Percentiles rank a stretch among this genome's conserved stretches.
Evolutionary conservation across 148 eudicot species (phyloP).

Genomic region (Euryodendron excelsum): DNA sequence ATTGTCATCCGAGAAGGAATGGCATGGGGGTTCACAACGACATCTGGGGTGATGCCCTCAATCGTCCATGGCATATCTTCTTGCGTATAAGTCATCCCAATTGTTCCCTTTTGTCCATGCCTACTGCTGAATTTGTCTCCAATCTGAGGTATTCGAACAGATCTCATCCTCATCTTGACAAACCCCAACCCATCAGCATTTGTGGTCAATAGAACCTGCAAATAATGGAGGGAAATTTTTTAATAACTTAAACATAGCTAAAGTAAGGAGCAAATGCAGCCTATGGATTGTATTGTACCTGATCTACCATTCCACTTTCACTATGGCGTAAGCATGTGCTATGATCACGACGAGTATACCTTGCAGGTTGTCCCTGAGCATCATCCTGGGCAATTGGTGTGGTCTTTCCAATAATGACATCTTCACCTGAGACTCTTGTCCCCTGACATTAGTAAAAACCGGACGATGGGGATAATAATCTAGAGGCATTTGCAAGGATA

Average conservation of each 20-base stretch:
- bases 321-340: constrained; percentile 26
- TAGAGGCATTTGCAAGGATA: neutral
- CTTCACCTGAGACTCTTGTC: constrained; percentile 24
- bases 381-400: constrained; percentile 22
- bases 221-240: neutral
- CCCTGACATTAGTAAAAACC: constrained; percentile 21
- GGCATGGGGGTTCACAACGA: constrained; percentile 26
- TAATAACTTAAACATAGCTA: constrained; percentile 4
- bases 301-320: constrained; percentile 24
- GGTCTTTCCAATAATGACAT: constrained; percentile 24
- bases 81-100: constrained; percentile 24
- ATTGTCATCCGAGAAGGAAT: constrained; percentile 29
- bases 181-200: constrained; percentile 23
- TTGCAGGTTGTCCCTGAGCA: constrained; percentile 10
- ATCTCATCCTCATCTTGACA: constrained; percentile 23
- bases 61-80: constrained; percentile 29
- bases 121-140: constrained; percentile 30
- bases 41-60: constrained; percentile 23
- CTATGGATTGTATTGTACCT: neutral
- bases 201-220: constrained; percentile 22
- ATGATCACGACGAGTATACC: constrained; percentile 25
- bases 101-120: constrained; percentile 27
- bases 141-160: constrained; percentile 22
- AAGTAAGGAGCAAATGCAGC: neutral
- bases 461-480: neutral